Base-by-base conservation (phyloP, 1,284 basidiomycete genomes). In the Cryptococcus jaspeensis region DNA sequence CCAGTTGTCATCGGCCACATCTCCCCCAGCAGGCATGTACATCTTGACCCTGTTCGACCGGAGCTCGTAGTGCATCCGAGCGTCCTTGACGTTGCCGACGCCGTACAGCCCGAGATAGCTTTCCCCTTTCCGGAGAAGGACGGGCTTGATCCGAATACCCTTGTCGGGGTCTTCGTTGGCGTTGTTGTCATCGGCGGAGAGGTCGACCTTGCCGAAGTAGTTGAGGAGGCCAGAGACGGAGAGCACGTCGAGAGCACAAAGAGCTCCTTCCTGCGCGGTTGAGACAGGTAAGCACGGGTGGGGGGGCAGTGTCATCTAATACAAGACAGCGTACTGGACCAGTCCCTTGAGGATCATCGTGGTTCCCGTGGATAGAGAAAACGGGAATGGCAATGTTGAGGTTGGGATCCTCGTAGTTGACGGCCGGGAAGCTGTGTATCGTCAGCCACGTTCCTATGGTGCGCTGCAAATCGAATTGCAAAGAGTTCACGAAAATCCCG, bases 301-400 rank as follows among this genome's bases (percentile, higher is more conserved):
- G 18, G 7, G 22, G 32, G 35, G n/a, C n/a, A n/a, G n/a, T n/a
- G n/a, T n/a, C n/a, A n/a, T n/a, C n/a, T n/a, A 35, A n/a, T n/a
- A n/a, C n/a, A n/a, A n/a, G n/a, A n/a, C n/a, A n/a, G 74, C 88
- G 64, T 67, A 92, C 92, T 11, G 89, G 83, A 13, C 93, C 93
- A 12, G 92, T 87, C 22, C 95, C 96, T 78, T 99, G 96, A 35
- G 96, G 95, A 67, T 99, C 95, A 72, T 99, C 96, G 75, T 99
- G 96, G 72, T 99, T 99, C 42, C 95, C 96, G 70, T 99, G 95
- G 45, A 99, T 99, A 0, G 94, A 97, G 78, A 99, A 99, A 22
- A 98, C 89, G 2, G 96, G 96, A 28, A 96, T 91, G 20, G 85
- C 87, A 52, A 99, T 84, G 70, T 99, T 99, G 57, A 98, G 82